These are phyloP conservation scores for Dioscorea zingiberensis DNA, from an alignment of 106 monocot genomes.

Conservation along the genomic window DNA sequence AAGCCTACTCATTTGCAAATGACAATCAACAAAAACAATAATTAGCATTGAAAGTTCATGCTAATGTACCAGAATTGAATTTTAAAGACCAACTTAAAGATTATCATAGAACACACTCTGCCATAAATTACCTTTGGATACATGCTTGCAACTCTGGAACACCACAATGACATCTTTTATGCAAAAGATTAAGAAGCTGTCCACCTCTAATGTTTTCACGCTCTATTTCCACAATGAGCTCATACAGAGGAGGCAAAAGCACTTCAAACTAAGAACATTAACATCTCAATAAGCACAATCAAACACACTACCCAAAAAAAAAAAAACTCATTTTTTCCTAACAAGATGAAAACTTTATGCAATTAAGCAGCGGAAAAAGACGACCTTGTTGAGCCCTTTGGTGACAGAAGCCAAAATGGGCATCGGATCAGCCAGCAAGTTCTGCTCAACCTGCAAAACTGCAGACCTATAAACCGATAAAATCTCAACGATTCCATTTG, in stretches of 20 bases:
- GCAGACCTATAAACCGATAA: constrained; percentile 84
- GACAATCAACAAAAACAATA: not conserved
- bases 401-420: constrained; percentile 87
- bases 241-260: constrained; percentile 79
- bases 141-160: constrained; percentile 95
- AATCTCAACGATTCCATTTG: constrained; percentile 92
- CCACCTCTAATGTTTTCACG: constrained; percentile 86
- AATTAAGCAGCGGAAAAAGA: not conserved
- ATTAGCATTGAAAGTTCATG: not conserved
- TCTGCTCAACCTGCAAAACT: constrained; percentile 94
- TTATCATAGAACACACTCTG: not conserved
- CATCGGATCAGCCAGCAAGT: constrained; percentile 76
- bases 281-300: not conserved
- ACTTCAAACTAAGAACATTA: constrained; percentile 59
- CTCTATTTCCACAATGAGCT: constrained; percentile 81
- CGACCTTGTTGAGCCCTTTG: constrained; percentile 80
- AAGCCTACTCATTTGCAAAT: constrained; percentile 49
- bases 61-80: not conserved
- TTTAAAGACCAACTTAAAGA: too few relatives aligned
- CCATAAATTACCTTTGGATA: constrained; percentile 76
- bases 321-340: too few relatives aligned
- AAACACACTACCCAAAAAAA: not conserved
- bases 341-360: too few relatives aligned
- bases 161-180: constrained; percentile 92
- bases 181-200: constrained; percentile 80